Evolutionary conservation across 495 filamentous ascomycete genomes (phyloP), one percentile per base, ranked within the genome.

Genomic region (Xylaria cubensis): DNA sequence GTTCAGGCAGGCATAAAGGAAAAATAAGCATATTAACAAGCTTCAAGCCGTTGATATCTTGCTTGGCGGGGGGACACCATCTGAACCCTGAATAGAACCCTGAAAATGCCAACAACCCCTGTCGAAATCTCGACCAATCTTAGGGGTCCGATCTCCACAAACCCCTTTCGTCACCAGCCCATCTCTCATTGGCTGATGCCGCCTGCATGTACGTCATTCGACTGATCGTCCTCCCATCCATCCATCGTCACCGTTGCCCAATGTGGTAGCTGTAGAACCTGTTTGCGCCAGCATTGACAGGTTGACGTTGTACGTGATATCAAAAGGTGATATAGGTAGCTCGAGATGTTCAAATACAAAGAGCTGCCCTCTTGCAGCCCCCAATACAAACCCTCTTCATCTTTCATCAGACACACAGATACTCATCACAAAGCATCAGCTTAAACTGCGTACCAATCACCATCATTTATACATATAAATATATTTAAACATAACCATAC

Each of bases 331-430:
- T 24, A 69, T 48, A 39, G 34, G 7, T 36, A 41, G 36, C 15
- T 69, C 51, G 41, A 69, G 51, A 64, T 70, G 56, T 64, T 64
- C 24, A 63, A 63, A 63, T 70, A 70, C 68, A 15, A 24, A 34
- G 51, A 36, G 39, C 13, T n/a, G 21, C 26, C 53, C 39, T 34
- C 67, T 24, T 26, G 46, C 17, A 1, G 29, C 26, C 5, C 7
- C 39, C 53, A 12, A 9, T 26, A 46, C 34, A 67, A 67, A 21
- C 50, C 36, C 24, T 53, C 53, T 21, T 48, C 42, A 50, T 62
- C 29, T 41, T 32, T 13, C 24, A 34, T 62, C 67, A 67, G 17
- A 32, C 26, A 44, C 41, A 51, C 67, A 67, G 17, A 32, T 15
- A 44, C 41, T 56, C 13, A 5, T 15, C 53, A 13, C 61, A 24